Base-by-base conservation (phyloP, 768 basidiomycete genomes). In the Tremella fuciformis region DNA sequence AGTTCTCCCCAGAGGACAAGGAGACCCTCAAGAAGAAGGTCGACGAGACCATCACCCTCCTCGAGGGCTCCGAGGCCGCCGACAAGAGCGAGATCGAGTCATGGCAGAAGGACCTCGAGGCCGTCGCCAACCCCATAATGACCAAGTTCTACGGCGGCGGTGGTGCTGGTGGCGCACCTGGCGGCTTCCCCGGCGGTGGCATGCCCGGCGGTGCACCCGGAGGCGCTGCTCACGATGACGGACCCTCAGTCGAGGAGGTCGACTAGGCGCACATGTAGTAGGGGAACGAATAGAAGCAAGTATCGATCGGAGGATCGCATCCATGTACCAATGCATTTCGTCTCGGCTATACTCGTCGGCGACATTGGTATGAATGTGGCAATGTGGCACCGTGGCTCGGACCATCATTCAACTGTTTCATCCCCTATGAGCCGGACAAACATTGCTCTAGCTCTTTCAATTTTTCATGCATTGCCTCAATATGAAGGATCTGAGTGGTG, bases 11-110 rank as follows among this genome's bases (percentile, higher is more conserved):
- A 38, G 66, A 62, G 15, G 77, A 78, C 73, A 67, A 72, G 65
- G 89, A 90, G 75, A 86, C 91, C 78, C 84, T 94, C 56, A 83
- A 88, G 42, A 83, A 82, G 82, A 94, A 93, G 80, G 88, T 96
- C 76, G 88, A 94, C 73, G 91, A 92, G 50, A 77, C 88, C 53
- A 89, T 96, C 79, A 74, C 80, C 37, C 91, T 88, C 88, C 85
- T 96, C 62, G 91, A 93, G 72, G 77, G 70, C 58, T 89, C 91
- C 39, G 88, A 91, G 74, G 89, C 94, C 74, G 94, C 84, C 1
- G 88, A 88, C 65, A 92, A 90, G 81, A 89, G 92, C 73, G 93
- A 97, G 80, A 92, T 93, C 79, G 88, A 89, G 78, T 83, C 82
- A 71, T 88, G 85, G 80, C 91, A 93, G 77, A 93, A 93, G 82